Conservation (phyloP, 345 rosid genomes). For the Brassica napus region DNA sequence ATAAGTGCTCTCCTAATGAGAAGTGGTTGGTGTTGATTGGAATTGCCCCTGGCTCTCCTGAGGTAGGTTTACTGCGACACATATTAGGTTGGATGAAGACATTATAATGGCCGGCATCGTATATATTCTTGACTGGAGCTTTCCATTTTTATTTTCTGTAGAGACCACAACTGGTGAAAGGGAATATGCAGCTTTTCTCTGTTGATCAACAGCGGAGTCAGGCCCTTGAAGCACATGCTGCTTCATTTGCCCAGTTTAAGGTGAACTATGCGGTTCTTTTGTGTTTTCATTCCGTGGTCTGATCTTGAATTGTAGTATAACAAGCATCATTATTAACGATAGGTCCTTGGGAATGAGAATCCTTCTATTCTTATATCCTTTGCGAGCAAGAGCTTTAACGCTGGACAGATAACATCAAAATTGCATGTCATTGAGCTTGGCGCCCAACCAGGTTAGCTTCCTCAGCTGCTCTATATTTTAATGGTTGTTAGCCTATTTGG, state of each 20-base stretch:
- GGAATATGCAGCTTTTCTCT: constrained; percentile 95
- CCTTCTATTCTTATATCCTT: constrained; percentile 89
- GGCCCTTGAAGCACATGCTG: constrained; percentile 99
- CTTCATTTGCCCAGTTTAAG: constrained; percentile 90
- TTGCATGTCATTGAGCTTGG: constrained; percentile 97
- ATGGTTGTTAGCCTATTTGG: constrained; percentile 2
- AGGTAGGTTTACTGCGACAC: constrained; percentile 54
- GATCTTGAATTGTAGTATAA: constrained; percentile 27
- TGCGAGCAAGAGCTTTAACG: constrained; percentile 84
- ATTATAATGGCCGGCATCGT: background rate
- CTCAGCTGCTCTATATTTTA: constrained; percentile 7
- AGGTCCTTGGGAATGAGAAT: constrained; percentile 96
- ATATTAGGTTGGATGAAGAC: constrained; percentile 7
- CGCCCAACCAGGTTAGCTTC: constrained; percentile 83
- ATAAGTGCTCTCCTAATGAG: constrained; percentile 90
- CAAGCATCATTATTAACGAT: constrained; percentile 4
- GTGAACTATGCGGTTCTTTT: constrained; percentile 40
- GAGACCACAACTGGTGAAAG: constrained; percentile 93
- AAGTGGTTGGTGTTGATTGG: constrained; percentile 99
- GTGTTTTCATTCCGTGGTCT: constrained; percentile 4
- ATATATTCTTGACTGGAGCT: constrained; percentile 21
- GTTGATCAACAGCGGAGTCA: constrained; percentile 99
- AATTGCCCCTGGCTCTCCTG: constrained; percentile 97
- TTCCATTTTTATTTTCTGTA: constrained; percentile 40
- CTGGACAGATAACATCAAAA: constrained; percentile 93